These are phyloP conservation scores for Globisporangium viniferum DNA, from an alignment of 352 stramenopile genomes.

Conservation along the genomic window DNA sequence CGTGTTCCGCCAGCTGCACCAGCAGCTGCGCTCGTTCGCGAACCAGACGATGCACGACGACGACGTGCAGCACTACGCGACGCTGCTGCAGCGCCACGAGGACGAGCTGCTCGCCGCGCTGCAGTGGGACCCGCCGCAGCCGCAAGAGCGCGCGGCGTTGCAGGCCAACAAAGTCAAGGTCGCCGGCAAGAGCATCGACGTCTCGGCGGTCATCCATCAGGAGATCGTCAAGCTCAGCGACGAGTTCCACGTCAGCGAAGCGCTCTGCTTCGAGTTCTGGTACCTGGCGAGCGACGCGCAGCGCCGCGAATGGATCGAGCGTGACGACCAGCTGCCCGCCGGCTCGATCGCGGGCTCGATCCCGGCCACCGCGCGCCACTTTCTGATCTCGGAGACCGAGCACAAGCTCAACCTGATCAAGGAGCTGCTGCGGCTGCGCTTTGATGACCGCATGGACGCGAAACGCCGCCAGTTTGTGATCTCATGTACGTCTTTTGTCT, in stretches of 20 bases:
- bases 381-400: conserved; percentile 71
- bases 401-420: conserved; percentile 75
- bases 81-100: conserved; percentile 41
- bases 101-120: conserved; percentile 43
- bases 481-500: conserved; percentile 25
- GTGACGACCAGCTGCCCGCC: conserved; percentile 53
- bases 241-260: conserved; percentile 65
- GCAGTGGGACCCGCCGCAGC: conserved; percentile 31
- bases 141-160: conserved; percentile 52
- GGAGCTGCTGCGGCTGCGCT: conserved; percentile 65
- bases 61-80: conserved; percentile 53
- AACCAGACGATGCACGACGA: conserved; percentile 65
- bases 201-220: conserved; percentile 77
- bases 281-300: conserved; percentile 68
- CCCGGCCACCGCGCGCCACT: conserved; percentile 65
- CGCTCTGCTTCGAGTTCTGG: conserved; percentile 72
- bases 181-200: conserved; percentile 60
- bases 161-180: conserved; percentile 61
- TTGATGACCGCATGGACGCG: conserved; percentile 52
- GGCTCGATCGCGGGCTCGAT: conserved; percentile 53
- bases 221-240: conserved; percentile 81
- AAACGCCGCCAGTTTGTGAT: conserved; percentile 62
- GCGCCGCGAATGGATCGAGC: conserved; percentile 68
- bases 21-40: conserved; percentile 65
- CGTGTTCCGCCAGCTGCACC: conserved; percentile 68